Conservation (phyloP, 225 moss, liverwort and hornwort genomes). For the Polytrichum commune region DNA sequence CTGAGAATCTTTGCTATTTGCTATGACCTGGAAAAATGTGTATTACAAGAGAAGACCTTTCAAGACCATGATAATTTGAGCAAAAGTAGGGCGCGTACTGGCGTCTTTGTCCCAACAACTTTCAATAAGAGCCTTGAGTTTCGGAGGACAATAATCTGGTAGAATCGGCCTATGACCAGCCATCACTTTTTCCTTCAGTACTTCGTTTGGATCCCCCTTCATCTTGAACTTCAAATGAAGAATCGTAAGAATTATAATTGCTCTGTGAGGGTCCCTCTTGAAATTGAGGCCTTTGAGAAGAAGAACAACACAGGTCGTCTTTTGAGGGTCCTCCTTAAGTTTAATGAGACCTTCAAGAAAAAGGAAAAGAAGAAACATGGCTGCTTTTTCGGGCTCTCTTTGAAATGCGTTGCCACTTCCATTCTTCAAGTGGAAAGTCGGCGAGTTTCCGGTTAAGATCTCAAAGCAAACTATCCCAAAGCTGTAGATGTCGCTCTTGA, state of each 20-base stretch:
- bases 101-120: constrained; percentile 7
- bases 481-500: constrained; percentile 5
- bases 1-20: too few species aligned
- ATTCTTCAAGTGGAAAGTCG: neutral
- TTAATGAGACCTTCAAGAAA: too few species aligned
- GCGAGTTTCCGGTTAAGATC: neutral
- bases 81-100: neutral
- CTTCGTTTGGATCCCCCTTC: too few species aligned
- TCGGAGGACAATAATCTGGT: neutral
- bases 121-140: neutral
- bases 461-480: constrained; percentile 5
- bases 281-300: too few species aligned
- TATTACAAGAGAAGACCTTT: neutral
- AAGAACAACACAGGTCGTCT: too few species aligned
- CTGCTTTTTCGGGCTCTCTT: neutral
- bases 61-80: constrained; percentile 3
- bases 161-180: neutral
- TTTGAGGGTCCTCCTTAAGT: too few species aligned
- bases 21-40: too few species aligned
- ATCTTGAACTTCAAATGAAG: too few species aligned
- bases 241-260: too few species aligned
- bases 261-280: too few species aligned
- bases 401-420: neutral
- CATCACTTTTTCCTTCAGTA: neutral
- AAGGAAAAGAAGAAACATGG: neutral